These are phyloP conservation scores for Neospermospora avenae DNA, from an alignment of 2,329 filamentous ascomycete genomes.

Conservation along the genomic window DNA sequence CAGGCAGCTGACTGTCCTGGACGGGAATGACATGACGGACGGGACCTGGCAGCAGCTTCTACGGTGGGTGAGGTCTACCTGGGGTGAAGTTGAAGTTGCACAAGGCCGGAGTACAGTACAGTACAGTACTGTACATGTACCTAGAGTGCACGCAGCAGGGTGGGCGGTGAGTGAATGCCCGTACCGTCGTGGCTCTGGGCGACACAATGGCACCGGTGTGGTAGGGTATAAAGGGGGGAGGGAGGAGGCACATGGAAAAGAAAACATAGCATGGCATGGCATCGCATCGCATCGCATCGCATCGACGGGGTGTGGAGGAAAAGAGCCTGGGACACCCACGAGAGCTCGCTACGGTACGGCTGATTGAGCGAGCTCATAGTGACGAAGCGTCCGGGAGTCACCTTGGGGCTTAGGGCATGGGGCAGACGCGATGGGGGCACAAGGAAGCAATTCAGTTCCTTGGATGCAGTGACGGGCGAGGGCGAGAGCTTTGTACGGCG, in stretches of 20 bases:
- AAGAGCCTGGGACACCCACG: too few relatives aligned
- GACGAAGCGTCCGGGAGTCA: too few relatives aligned
- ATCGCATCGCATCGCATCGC: too few relatives aligned
- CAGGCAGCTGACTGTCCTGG: background rate
- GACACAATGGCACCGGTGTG: too few relatives aligned
- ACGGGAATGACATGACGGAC: background rate
- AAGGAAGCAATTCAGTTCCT: background rate
- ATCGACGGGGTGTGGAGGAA: too few relatives aligned
- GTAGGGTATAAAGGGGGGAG: background rate
- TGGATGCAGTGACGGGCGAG: background rate
- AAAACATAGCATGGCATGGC: too few relatives aligned
- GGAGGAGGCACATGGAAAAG: background rate
- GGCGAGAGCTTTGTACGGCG: background rate
- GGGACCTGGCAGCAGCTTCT: background rate
- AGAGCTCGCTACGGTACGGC: too few relatives aligned
- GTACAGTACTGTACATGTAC: too few relatives aligned
- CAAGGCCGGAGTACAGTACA: background rate
- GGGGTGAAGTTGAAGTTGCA: background rate
- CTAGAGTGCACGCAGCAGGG: too few relatives aligned
- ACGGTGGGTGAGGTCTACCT: background rate
- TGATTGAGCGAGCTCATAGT: too few relatives aligned
- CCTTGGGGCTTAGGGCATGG: too few relatives aligned
- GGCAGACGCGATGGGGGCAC: background rate
- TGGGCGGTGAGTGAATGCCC: background rate
- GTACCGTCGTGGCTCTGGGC: too few relatives aligned